These are phyloP conservation scores for Diutina scorzettiae DNA, from an alignment of 1,139 yeast species.

Conservation along the genomic window DNA sequence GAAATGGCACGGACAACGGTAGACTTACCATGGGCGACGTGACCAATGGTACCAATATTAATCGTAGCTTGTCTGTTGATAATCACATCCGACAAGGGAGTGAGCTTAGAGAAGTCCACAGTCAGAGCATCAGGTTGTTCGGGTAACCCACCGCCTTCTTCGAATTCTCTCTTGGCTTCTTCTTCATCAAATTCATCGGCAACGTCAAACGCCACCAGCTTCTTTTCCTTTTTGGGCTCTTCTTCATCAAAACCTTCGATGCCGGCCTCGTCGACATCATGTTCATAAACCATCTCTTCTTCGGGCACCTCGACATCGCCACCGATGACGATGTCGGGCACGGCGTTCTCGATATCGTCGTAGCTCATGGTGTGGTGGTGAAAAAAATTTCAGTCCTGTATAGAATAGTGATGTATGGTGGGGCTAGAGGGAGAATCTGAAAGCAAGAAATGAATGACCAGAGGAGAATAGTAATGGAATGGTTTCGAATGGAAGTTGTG, in stretches of 20 bases:
- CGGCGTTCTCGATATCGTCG: slow-evolving; percentile 73
- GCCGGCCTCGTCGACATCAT: slow-evolving; percentile 37
- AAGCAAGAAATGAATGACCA: not conserved
- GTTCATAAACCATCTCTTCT: slow-evolving; percentile 28
- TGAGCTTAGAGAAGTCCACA: slow-evolving; percentile 58
- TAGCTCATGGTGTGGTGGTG: slow-evolving; percentile 24
- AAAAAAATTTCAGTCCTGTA: slow-evolving; percentile 1
- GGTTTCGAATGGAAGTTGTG: too few relatives aligned
- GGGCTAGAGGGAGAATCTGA: not conserved
- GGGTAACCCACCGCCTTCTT: slow-evolving; percentile 97
- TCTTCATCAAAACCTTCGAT: slow-evolving; percentile 32
- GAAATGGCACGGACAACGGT: slow-evolving; percentile 98
- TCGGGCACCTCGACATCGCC: slow-evolving; percentile 40
- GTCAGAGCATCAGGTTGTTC: slow-evolving; percentile 81
- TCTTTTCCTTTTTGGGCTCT: slow-evolving; percentile 37
- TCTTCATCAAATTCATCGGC: slow-evolving; percentile 59
- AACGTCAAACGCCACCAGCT: slow-evolving; percentile 77
- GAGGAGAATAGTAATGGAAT: too few relatives aligned
- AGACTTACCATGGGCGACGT: slow-evolving; percentile 98
- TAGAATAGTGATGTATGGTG: not conserved
- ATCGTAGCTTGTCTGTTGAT: slow-evolving; percentile 98
- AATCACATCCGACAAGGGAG: slow-evolving; percentile 88
- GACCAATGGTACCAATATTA: slow-evolving; percentile 90
- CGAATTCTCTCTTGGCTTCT: slow-evolving; percentile 68
- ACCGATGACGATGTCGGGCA: slow-evolving; percentile 78